Evolutionary conservation across 2,329 filamentous ascomycete species (phyloP).

Genomic region (Ilyonectria destructans): DNA sequence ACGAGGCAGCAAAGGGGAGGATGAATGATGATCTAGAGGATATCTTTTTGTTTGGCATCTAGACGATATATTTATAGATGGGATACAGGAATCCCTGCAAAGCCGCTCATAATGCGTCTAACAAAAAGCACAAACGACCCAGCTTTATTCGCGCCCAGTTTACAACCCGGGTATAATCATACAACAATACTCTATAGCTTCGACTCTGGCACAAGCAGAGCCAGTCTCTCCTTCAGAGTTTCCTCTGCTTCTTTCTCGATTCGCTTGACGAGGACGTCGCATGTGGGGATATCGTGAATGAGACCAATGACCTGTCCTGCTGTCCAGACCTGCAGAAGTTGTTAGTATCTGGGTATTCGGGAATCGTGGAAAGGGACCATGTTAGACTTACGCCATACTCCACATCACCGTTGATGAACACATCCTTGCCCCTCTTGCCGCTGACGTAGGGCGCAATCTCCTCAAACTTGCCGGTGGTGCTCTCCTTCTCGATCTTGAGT

Average conservation of each 20-base stretch:
- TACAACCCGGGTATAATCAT: slow-evolving; percentile 24
- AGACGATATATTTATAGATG: slow-evolving; percentile 25
- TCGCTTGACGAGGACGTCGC: slow-evolving; percentile 76
- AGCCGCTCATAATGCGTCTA: slow-evolving; percentile 28
- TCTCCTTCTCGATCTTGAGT: slow-evolving; percentile 86
- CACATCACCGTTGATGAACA: slow-evolving; percentile 92
- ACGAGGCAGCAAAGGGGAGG: background rate
- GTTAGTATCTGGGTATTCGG: slow-evolving; percentile 33
- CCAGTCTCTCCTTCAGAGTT: slow-evolving; percentile 73
- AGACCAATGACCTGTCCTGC: slow-evolving; percentile 95
- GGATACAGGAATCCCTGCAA: slow-evolving; percentile 21
- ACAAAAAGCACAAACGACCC: slow-evolving; percentile 17
- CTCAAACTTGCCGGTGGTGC: slow-evolving; percentile 87
- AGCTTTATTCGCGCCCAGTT: slow-evolving; percentile 12
- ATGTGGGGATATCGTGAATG: slow-evolving; percentile 88
- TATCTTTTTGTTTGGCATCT: slow-evolving; percentile 20
- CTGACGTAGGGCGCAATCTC: slow-evolving; percentile 91
- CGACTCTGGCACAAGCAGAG: slow-evolving; percentile 69
- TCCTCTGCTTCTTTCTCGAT: slow-evolving; percentile 85
- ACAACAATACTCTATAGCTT: slow-evolving; percentile 67
- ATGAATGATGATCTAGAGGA: slow-evolving; percentile 8
- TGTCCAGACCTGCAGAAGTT: slow-evolving; percentile 85
- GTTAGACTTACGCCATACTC: slow-evolving; percentile 83
- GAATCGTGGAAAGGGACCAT: slow-evolving; percentile 1
- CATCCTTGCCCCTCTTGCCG: slow-evolving; percentile 90